Conservation (phyloP, 2,329 filamentous ascomycete genomes). For the Botrytis medusae region DNA sequence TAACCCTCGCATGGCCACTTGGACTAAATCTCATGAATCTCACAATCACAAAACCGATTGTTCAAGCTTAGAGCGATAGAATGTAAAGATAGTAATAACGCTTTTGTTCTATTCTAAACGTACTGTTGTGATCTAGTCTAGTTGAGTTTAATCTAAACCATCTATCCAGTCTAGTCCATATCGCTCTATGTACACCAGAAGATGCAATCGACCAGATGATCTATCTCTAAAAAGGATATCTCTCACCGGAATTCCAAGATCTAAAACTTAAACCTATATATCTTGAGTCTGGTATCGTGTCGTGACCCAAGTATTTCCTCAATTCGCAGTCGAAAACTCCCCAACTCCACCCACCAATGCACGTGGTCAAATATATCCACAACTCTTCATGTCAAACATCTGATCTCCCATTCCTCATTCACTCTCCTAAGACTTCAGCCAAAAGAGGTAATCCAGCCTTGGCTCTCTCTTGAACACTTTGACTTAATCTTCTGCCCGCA, state of each 20-base stretch:
- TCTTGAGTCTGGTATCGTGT: neutral
- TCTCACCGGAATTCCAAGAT: neutral
- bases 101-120: neutral
- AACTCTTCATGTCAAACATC: neutral
- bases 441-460: slow-evolving; percentile 34
- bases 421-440: slow-evolving; percentile 27
- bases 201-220: neutral
- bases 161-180: neutral
- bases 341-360: slow-evolving; percentile 5
- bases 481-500: slow-evolving; percentile 34
- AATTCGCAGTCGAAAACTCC: slow-evolving; percentile 8
- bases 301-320: neutral
- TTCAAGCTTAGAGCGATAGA: neutral
- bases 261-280: neutral
- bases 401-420: neutral
- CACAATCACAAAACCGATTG: neutral
- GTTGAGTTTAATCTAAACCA: neutral
- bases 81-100: neutral
- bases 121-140: neutral
- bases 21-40: neutral
- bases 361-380: neutral
- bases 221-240: slow-evolving; percentile 5
- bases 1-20: neutral
- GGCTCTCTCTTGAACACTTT: slow-evolving; percentile 34
- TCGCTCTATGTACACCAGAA: neutral